Evolutionary conservation across 768 basidiomycete genomes (phyloP), one percentile per base, ranked within the genome.

Genomic region (Naganishia kalamii): DNA sequence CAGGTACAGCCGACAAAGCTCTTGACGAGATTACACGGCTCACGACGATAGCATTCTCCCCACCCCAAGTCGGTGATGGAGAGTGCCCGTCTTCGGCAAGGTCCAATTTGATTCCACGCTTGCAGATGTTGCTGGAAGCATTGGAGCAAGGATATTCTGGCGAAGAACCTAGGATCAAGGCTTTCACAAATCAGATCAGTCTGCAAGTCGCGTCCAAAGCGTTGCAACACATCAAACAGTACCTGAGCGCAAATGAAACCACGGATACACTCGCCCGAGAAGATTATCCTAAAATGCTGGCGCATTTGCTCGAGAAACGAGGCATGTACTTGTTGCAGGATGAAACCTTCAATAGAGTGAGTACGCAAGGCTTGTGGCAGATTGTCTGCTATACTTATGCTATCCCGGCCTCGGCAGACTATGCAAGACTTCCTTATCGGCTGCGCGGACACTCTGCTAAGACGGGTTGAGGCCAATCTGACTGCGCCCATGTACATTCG

Each of bases 61-160:
- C n/a, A n/a, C n/a, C n/a, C n/a, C n/a, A n/a, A n/a, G n/a, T n/a
- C n/a, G n/a, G n/a, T n/a, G n/a, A n/a, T n/a, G n/a, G n/a, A n/a
- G n/a, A n/a, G n/a, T n/a, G n/a, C n/a, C 54, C 54, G 35, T 23
- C 8, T 44, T n/a, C 37, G 7, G 30, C 33, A 13, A 40, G 6
- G 37, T 35, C 54, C 1, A 57, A 40, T 25, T 35, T 57, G 10
- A 46, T 65, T 3, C 46, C 54, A 11, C 64, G 64, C 2, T 57
- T 65, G 17, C 40, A 44, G 7, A 23, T 51, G 4, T 25, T 67
- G 32, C 60, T 57, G 12, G 69, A 69, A 49, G 51, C 69, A 15
- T 40, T 71, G 25, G 52, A 61, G 32, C 29, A 51, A 8, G 50
- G 50, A 15, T 64, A 54, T 27, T 37, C 37, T 37, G 23, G 32